Conservation (phyloP, 345 rosid genomes). For the Melaleuca alternifolia region DNA sequence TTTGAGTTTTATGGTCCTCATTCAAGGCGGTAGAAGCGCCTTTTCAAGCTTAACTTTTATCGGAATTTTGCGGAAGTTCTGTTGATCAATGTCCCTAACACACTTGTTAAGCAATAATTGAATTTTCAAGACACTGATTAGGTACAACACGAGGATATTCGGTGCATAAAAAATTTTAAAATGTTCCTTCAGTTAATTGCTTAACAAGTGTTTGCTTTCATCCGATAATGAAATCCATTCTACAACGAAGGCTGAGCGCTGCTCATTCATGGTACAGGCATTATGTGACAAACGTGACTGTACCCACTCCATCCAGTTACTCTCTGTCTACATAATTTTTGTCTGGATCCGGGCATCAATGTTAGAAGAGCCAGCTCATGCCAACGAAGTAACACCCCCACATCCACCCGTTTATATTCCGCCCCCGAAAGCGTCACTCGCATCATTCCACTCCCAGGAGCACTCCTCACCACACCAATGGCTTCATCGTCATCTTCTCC, state of each 20-base stretch:
- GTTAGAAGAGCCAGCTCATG: slow-evolving; percentile 9
- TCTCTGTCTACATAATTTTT: neutral
- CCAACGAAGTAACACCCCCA: neutral
- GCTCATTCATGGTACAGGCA: neutral
- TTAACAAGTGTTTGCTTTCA: neutral
- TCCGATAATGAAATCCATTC: neutral
- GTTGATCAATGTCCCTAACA: accelerated
- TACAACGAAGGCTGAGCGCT: neutral
- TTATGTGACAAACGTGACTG: neutral
- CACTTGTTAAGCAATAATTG: neutral
- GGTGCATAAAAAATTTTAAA: neutral
- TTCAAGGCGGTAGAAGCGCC: accelerated
- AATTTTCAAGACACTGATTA: neutral
- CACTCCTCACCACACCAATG: neutral
- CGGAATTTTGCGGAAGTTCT: neutral
- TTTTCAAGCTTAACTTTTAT: neutral
- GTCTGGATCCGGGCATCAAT: neutral
- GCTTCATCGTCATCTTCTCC: neutral
- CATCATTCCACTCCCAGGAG: neutral
- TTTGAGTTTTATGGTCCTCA: neutral
- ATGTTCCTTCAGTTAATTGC: neutral
- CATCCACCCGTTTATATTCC: neutral
- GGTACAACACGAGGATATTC: neutral
- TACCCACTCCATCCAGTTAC: neutral
- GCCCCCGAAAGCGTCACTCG: neutral